Evolutionary conservation across 495 filamentous ascomycete species (phyloP), one percentile per base, ranked within the genome.

Genomic region (Tuber melanosporum): DNA sequence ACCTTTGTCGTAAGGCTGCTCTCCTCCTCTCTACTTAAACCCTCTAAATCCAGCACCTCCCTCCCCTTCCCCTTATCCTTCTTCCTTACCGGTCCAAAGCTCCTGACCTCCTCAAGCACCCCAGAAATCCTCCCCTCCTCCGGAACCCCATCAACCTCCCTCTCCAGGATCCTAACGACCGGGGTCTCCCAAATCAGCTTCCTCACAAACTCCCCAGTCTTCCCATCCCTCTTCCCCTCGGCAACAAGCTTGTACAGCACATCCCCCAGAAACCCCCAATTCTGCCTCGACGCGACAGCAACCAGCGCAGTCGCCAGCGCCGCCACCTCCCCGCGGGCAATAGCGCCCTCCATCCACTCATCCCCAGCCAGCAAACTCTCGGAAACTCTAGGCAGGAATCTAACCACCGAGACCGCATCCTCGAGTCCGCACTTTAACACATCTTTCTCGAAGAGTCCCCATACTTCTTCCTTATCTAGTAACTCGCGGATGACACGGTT

Each of bases 1-100:
- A 98, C 89, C 43, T 94, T 89, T 81, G 90, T 93, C 89, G 95
- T 91, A 43, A 88, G 90, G 85, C 97, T 93, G 69, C 93, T 85
- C 82, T 94, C 93, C 19, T 95, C 85, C 26, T 91, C 87, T 14
- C 78, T 39, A 85, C 76, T 75, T 84, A 41, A 81, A 82, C 49
- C 84, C 85, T 74, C 85, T 85, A 52, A 87, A 83, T 57, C 87
- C 87, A 62, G 85, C 83, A 12, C 82, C 82, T 72, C 86, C 73
- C 86, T 83, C 10, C 84, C 87, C 85, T 95, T 95, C 43, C 93
- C 93, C 83, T 97, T 98, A 77, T 88, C 86, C 62, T 45, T 76
- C 74, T 39, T 71, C 77, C 17, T 69, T 32, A 73, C 70, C 71
- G 15, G 45, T 7, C 76, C 80, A 42, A 82, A 79, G 43, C 44